A percentile compares a stretch with the other conserved stretches of the same genome.
Evolutionary conservation across 225 moss, liverwort and hornwort genomes (phyloP).

Genomic region (Physcomitrium patens): DNA sequence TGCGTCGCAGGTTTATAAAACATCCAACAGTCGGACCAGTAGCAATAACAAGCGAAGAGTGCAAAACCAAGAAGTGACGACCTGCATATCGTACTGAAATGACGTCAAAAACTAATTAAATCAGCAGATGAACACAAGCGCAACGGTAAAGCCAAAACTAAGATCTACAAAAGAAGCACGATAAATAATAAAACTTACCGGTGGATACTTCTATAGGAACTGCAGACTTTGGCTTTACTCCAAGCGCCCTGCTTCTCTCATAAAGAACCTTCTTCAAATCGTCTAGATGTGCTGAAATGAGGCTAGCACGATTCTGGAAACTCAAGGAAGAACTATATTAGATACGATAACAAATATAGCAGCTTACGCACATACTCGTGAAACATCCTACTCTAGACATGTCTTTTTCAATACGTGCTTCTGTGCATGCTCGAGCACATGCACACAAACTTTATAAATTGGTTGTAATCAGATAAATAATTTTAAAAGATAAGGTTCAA

Average conservation of each 20-base stretch:
- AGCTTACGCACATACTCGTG: not conserved
- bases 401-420: not conserved
- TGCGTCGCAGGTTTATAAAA: too few species aligned
- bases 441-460: not conserved
- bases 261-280: constrained; percentile 80
- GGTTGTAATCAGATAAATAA: too few species aligned
- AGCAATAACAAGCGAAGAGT: too few species aligned
- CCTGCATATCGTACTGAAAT: too few species aligned
- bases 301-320: constrained; percentile 73
- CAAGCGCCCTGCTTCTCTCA: constrained; percentile 86
- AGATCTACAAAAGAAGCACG: not conserved
- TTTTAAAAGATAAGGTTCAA: not conserved
- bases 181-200: constrained; percentile 44
- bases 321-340: constrained; percentile 7
- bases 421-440: not conserved
- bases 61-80: too few species aligned
- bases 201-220: constrained; percentile 76
- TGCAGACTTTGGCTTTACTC: constrained; percentile 76
- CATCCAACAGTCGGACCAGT: too few species aligned
- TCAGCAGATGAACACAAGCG: not conserved
- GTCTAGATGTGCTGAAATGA: constrained; percentile 70
- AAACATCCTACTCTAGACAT: not conserved
- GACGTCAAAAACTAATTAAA: not conserved
- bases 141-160: not conserved
- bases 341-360: not conserved